A percentile compares a stretch with the other conserved stretches of the same genome.
Evolutionary conservation across 192 early-diverging fungal genomes (phyloP).

Genomic region (Umbelopsis isabellina): DNA sequence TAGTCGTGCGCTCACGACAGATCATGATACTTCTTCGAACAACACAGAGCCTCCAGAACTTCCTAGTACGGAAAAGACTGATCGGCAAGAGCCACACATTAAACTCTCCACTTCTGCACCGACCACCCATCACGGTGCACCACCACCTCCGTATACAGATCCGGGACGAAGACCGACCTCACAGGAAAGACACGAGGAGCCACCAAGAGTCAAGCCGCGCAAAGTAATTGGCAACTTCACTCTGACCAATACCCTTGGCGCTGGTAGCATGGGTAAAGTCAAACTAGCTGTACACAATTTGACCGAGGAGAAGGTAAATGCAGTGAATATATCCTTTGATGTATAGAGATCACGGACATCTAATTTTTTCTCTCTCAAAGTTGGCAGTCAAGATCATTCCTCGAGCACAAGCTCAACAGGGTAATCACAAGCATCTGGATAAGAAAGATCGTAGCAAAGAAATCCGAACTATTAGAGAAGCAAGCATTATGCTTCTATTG

Average conservation of each 20-base stretch:
- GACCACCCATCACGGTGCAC: neutral
- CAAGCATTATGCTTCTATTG: constrained; percentile 73
- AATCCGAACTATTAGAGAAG: constrained; percentile 71
- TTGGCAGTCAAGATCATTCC: constrained; percentile 71
- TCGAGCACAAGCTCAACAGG: constrained; percentile 44
- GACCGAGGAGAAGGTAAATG: constrained; percentile 78
- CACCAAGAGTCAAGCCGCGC: constrained; percentile 16
- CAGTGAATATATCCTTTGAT: neutral
- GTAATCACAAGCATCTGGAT: constrained; percentile 39
- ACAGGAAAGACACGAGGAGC: neutral
- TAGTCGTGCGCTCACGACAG: neutral
- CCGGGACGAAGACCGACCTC: neutral
- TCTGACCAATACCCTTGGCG: constrained; percentile 81
- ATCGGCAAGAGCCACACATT: neutral
- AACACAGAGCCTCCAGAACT: neutral
- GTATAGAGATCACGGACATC: neutral
- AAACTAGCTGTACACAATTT: constrained; percentile 87
- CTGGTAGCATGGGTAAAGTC: constrained; percentile 97
- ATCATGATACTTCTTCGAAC: neutral
- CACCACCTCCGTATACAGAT: constrained; percentile 12
- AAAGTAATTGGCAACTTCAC: constrained; percentile 39
- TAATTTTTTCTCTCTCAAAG: constrained; percentile 27
- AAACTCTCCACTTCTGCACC: neutral
- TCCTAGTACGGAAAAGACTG: neutral
- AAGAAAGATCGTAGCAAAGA: constrained; percentile 55